phyloP scores from a whole-genome alignment of 2,329 filamentous ascomycete genomes.

The Claviceps africana region DNA sequence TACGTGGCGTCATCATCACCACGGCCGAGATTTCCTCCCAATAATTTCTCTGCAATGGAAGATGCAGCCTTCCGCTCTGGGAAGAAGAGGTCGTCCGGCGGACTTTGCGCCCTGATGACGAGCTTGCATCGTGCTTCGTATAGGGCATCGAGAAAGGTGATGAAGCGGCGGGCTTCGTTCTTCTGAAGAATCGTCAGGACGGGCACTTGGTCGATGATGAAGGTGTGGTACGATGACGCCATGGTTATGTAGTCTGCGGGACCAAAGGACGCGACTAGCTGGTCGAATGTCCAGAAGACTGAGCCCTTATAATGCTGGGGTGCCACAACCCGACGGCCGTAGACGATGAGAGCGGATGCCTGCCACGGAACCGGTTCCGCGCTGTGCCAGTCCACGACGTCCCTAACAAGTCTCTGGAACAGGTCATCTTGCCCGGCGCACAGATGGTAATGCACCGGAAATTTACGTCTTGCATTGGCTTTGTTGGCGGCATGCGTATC shows the following conservation, averaged over 20 bases:
- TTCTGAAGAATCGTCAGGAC: slow-evolving; percentile 54
- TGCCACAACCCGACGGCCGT: slow-evolving; percentile 49
- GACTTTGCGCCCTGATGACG: slow-evolving; percentile 50
- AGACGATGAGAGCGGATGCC: slow-evolving; percentile 34
- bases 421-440: slow-evolving; percentile 12
- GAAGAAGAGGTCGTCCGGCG: slow-evolving; percentile 66
- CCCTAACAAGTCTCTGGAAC: slow-evolving; percentile 13
- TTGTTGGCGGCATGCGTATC: neutral
- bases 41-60: neutral
- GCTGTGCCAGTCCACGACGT: slow-evolving; percentile 12
- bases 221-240: slow-evolving; percentile 65
- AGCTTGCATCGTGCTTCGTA: slow-evolving; percentile 75
- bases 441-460: slow-evolving; percentile 19
- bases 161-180: slow-evolving; percentile 69
- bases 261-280: slow-evolving; percentile 55
- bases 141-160: slow-evolving; percentile 65
- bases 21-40: slow-evolving; percentile 9
- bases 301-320: slow-evolving; percentile 43
- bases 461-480: slow-evolving; percentile 7
- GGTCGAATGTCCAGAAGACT: slow-evolving; percentile 51
- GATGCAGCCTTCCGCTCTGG: slow-evolving; percentile 35
- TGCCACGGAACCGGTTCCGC: slow-evolving; percentile 23
- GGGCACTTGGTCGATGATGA: slow-evolving; percentile 59
- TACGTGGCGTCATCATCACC: slow-evolving; percentile 25
- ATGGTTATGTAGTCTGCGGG: slow-evolving; percentile 75